Percentiles rank a stretch among this genome's conserved stretches.
Conservation (phyloP, 768 basidiomycete species). For the Asterophora lycoperdoides region DNA sequence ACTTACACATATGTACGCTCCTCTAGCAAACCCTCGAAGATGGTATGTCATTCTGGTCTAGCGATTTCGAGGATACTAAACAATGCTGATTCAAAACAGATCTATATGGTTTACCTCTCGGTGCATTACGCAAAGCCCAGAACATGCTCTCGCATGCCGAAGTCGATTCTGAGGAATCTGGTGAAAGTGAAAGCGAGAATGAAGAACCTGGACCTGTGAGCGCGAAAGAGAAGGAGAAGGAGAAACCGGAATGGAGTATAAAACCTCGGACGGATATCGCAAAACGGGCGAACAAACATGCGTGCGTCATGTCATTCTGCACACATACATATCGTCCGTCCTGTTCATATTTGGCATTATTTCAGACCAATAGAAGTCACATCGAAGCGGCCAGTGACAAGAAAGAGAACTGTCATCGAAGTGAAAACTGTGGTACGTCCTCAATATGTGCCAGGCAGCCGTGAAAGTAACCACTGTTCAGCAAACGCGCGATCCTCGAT, state of each 20-base stretch:
- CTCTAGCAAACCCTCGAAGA: conserved; percentile 7
- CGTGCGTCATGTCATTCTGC: conserved; percentile 49
- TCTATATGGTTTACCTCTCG: conserved; percentile 57
- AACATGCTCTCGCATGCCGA: conserved; percentile 42
- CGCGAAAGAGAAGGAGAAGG: conserved; percentile 21
- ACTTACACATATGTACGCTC: neutral
- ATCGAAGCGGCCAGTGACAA: conserved; percentile 80
- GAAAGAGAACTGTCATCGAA: conserved; percentile 67
- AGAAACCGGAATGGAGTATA: conserved; percentile 38
- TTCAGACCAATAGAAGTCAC: conserved; percentile 75
- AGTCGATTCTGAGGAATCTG: conserved; percentile 26
- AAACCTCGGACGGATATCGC: conserved; percentile 42
- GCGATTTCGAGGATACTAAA: neutral
- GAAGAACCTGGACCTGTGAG: conserved; percentile 3
- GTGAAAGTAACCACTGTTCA: conserved; percentile 24
- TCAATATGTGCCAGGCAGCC: neutral
- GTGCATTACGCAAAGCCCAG: conserved; percentile 63
- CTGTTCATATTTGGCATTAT: neutral
- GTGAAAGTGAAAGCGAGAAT: conserved; percentile 17
- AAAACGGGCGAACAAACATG: conserved; percentile 77
- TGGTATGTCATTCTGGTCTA: neutral
- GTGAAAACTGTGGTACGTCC: conserved; percentile 54
- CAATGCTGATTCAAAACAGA: conserved; percentile 31
- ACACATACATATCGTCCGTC: neutral
- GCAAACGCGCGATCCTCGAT: conserved; percentile 86